These are phyloP conservation scores for Solanum acaule DNA, from an alignment of 257 asterid genomes.

Conservation along the genomic window DNA sequence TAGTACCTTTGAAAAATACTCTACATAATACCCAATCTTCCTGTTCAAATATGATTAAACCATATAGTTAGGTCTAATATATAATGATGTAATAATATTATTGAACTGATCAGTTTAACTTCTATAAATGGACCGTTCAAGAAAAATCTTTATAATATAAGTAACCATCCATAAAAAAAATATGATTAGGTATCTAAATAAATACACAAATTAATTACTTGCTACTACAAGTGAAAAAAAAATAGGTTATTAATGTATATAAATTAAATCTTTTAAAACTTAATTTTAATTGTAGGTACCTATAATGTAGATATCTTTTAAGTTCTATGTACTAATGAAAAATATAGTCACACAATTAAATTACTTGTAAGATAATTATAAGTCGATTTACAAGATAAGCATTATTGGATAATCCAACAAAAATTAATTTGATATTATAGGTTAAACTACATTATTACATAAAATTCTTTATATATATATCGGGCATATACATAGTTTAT, in stretches of 20 bases:
- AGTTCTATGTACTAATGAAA: background rate
- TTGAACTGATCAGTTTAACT: background rate
- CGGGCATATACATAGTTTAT: background rate
- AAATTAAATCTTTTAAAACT: background rate
- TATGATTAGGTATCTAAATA: background rate
- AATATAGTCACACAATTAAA: background rate
- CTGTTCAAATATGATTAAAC: slow-evolving; percentile 17
- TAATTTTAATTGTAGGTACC: background rate
- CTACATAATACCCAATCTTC: slow-evolving; percentile 84
- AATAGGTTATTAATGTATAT: background rate
- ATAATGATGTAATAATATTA: background rate
- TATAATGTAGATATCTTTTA: background rate
- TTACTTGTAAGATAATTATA: background rate
- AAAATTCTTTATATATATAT: background rate
- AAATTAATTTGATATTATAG: background rate
- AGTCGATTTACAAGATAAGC: background rate
- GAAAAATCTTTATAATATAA: background rate
- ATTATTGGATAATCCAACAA: background rate
- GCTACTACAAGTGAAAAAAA: background rate
- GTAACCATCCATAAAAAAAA: background rate
- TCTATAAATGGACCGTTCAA: background rate
- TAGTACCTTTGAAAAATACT: slow-evolving; percentile 57
- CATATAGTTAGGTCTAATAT: background rate
- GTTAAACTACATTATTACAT: background rate
- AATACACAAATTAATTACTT: background rate